Percentiles rank a stretch among this genome's conserved stretches.
These are phyloP conservation scores for Daldinia sp. DNA, from an alignment of 2,329 filamentous ascomycete genomes.

Conservation along the genomic window DNA sequence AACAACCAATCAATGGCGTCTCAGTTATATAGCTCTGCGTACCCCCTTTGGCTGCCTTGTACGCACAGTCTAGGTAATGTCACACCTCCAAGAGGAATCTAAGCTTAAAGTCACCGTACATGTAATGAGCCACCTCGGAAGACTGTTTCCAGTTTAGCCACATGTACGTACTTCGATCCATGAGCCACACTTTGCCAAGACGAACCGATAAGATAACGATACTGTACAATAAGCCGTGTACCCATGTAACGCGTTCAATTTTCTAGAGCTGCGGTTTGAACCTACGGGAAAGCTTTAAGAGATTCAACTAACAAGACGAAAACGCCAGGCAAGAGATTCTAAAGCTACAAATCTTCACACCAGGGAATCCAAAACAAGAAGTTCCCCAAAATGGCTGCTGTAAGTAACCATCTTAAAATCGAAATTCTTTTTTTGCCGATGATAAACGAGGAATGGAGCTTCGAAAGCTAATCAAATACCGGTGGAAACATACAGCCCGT, in stretches of 20 bases:
- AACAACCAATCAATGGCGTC: conserved; percentile 8
- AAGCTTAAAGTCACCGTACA: neutral
- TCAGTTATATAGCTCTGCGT: neutral
- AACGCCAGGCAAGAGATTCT: conserved; percentile 20
- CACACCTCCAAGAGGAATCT: neutral
- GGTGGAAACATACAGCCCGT: conserved; percentile 60
- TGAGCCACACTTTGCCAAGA: neutral
- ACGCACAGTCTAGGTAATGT: neutral
- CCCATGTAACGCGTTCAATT: conserved; percentile 34
- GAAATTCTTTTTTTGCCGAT: neutral
- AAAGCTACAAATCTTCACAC: conserved; percentile 8
- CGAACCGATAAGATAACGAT: conserved; percentile 17
- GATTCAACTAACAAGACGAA: conserved; percentile 25
- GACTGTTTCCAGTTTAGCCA: neutral
- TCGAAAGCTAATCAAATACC: conserved; percentile 31
- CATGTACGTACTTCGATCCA: neutral
- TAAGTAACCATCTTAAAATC: conserved; percentile 53
- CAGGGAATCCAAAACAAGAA: conserved; percentile 15
- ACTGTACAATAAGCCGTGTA: conserved; percentile 10
- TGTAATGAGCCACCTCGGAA: neutral
- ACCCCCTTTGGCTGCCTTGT: conserved; percentile 6
- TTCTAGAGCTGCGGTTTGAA: conserved; percentile 29
- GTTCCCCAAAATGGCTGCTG: conserved; percentile 63
- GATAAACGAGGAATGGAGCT: conserved; percentile 15
- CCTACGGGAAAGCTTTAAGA: conserved; percentile 17